Evolutionary conservation across 2,329 filamentous ascomycete genomes (phyloP).

Genomic region (Clarireedia monteithiana): DNA sequence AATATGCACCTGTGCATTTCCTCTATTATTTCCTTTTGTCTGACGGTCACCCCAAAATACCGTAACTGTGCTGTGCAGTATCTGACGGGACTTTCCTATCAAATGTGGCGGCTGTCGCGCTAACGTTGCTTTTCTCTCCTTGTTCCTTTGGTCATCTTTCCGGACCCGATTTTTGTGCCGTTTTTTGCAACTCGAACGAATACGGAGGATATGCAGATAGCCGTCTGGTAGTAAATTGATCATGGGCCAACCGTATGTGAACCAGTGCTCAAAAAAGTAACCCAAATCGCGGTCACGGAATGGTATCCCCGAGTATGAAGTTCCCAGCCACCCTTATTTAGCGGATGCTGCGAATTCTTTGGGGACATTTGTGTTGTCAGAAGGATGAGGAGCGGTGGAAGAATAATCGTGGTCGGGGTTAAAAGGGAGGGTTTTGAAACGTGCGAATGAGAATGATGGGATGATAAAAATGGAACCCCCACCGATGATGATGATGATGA

Average conservation of each 20-base stretch:
- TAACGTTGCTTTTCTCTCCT: background rate
- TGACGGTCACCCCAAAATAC: background rate
- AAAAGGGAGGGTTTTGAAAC: background rate
- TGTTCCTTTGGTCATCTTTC: background rate
- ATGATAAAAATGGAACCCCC: constrained; percentile 4
- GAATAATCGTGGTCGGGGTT: background rate
- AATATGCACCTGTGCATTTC: constrained; percentile 1
- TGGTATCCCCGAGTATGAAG: background rate
- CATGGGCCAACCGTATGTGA: background rate
- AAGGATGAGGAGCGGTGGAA: background rate
- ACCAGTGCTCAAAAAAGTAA: background rate
- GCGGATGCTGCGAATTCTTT: background rate
- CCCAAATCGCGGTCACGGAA: background rate
- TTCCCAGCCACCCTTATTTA: background rate
- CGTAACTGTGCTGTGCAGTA: background rate
- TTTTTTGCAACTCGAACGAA: background rate
- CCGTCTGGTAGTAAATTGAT: background rate
- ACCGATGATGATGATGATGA: background rate
- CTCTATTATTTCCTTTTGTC: background rate
- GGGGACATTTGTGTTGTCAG: background rate
- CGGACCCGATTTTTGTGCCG: background rate
- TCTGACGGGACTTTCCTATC: background rate
- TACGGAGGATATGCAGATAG: background rate
- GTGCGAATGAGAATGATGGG: background rate
- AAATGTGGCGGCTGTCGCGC: constrained; percentile 4